These are phyloP conservation scores for Aspergillus mulundensis DNA, from an alignment of 495 filamentous ascomycete species.

Conservation along the genomic window DNA sequence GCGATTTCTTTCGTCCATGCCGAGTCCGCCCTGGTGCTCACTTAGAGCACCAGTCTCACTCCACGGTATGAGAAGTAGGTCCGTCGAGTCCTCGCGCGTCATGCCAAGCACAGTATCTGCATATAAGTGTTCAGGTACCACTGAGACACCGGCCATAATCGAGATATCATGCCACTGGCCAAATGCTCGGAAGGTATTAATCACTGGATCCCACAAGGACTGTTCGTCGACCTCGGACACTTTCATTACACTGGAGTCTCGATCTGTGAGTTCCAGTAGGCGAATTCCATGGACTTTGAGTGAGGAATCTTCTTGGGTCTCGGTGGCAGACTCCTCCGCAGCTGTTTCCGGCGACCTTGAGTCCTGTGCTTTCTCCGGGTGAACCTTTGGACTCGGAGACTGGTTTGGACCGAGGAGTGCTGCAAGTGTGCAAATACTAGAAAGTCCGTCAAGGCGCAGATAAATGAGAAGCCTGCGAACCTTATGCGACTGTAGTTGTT, in stretches of 20 bases:
- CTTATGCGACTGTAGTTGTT: slow-evolving; percentile 28
- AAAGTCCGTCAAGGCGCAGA: slow-evolving; percentile 86
- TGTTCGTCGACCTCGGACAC: slow-evolving; percentile 79
- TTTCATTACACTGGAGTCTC: slow-evolving; percentile 93
- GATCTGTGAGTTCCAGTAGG: slow-evolving; percentile 84
- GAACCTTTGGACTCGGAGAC: slow-evolving; percentile 38
- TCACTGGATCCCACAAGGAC: slow-evolving; percentile 74
- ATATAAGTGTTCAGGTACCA: slow-evolving; percentile 73
- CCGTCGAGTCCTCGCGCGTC: slow-evolving; percentile 63
- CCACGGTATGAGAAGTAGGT: slow-evolving; percentile 89
- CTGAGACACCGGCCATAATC: slow-evolving; percentile 71
- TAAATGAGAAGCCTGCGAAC: slow-evolving; percentile 56
- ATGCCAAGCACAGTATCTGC: slow-evolving; percentile 68
- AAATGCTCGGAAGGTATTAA: slow-evolving; percentile 89
- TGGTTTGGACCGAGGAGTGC: slow-evolving; percentile 54
- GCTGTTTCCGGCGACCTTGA: slow-evolving; percentile 15
- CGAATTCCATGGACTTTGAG: slow-evolving; percentile 84
- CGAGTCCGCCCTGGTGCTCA: slow-evolving; percentile 46
- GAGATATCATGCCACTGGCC: slow-evolving; percentile 80
- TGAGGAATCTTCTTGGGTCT: slow-evolving; percentile 31
- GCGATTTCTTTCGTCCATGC: slow-evolving; percentile 23
- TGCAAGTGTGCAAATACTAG: slow-evolving; percentile 80
- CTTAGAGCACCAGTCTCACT: slow-evolving; percentile 72
- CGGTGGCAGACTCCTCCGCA: slow-evolving; percentile 26
- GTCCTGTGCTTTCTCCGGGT: slow-evolving; percentile 39